phyloP scores from a whole-genome alignment of 257 asterid genomes.

The Rhazya stricta region DNA sequence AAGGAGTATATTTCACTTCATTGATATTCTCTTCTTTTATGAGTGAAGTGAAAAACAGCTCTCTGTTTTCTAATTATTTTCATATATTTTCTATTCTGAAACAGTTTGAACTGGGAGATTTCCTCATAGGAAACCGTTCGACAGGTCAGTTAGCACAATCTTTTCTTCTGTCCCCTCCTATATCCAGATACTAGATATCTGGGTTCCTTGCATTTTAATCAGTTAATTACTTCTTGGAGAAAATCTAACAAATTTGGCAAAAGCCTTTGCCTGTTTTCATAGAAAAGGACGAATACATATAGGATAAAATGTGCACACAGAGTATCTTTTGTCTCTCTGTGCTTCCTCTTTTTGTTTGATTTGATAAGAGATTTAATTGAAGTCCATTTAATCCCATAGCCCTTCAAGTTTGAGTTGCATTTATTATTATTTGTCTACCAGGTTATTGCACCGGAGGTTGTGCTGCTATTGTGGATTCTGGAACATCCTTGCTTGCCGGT shows the following conservation, averaged over 20 bases:
- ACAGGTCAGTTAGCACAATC: conserved; percentile 46
- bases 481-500: conserved; percentile 40
- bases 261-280: background rate
- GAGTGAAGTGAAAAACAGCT: background rate
- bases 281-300: background rate
- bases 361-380: background rate
- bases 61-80: background rate
- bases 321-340: background rate
- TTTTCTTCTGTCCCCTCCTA: background rate
- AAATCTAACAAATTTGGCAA: too few relatives aligned
- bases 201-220: background rate
- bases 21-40: background rate
- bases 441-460: conserved; percentile 33
- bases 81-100: conserved; percentile 5
- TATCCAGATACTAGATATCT: background rate
- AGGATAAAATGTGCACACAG: background rate
- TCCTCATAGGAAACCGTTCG: conserved; percentile 67
- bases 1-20: background rate
- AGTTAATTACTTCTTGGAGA: too few relatives aligned
- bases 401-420: conserved; percentile 5
- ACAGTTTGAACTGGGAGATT: conserved; percentile 85
- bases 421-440: conserved; percentile 11
- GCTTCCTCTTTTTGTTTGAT: background rate
- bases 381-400: background rate
- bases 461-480: conserved; percentile 41